Conservation (phyloP, 2,329 filamentous ascomycete genomes). For the Penicillium sp. region DNA sequence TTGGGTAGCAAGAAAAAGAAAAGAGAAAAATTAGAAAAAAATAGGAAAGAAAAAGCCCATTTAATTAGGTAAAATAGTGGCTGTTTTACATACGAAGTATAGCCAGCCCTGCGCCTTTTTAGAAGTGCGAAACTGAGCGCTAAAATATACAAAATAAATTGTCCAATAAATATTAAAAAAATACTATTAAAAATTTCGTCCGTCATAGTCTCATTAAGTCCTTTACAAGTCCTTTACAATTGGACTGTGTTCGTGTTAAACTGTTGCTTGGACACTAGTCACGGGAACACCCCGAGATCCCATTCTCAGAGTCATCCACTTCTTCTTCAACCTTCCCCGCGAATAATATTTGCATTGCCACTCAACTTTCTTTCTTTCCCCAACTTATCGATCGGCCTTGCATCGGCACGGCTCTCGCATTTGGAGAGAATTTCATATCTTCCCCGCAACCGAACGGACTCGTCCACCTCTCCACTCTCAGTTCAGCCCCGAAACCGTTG, state of each 20-base stretch:
- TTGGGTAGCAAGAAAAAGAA: slow-evolving; percentile 7
- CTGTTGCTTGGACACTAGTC: slow-evolving; percentile 20
- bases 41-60: too few relatives aligned
- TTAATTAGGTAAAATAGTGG: slow-evolving; percentile 19
- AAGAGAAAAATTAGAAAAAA: neutral
- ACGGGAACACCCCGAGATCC: slow-evolving; percentile 24
- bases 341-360: neutral
- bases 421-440: slow-evolving; percentile 9
- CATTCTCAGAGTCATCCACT: slow-evolving; percentile 4
- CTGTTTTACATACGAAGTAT: slow-evolving; percentile 16
- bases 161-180: neutral
- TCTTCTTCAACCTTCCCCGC: slow-evolving; percentile 8
- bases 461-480: slow-evolving; percentile 23
- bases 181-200: neutral
- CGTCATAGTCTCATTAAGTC: slow-evolving; percentile 4
- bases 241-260: slow-evolving; percentile 14
- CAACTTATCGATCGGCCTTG: neutral
- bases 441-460: slow-evolving; percentile 25
- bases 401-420: neutral
- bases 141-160: neutral
- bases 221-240: slow-evolving; percentile 14
- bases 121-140: neutral
- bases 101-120: slow-evolving; percentile 5
- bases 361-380: neutral
- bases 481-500: slow-evolving; percentile 23